Percentiles rank a stretch among this genome's conserved stretches.
Conservation (phyloP, 192 early-diverging fungal genomes). For the Linnemannia zychae region DNA sequence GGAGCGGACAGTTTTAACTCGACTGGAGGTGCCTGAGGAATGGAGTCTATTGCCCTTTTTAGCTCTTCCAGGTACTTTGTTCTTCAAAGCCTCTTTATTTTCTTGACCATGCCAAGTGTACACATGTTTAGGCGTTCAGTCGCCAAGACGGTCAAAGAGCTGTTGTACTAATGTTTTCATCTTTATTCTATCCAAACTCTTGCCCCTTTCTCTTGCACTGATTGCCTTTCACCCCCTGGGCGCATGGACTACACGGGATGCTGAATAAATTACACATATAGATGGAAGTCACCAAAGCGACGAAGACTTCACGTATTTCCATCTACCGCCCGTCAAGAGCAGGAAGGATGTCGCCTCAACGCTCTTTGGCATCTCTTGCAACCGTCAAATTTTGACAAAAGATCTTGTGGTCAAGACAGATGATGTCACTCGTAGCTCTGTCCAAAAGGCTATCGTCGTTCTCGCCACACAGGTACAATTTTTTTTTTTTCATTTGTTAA, state of each 20-base stretch:
- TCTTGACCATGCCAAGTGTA: not conserved
- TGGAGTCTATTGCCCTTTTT: conserved; percentile 88
- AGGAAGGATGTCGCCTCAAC: conserved; percentile 74
- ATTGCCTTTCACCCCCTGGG: not conserved
- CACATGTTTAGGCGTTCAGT: not conserved
- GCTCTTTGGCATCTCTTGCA: conserved; percentile 87
- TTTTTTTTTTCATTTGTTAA: too few species aligned
- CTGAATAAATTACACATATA: conserved; percentile 16
- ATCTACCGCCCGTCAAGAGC: conserved; percentile 78
- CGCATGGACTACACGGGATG: not conserved
- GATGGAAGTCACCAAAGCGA: conserved; percentile 85
- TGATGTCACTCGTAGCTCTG: conserved; percentile 83
- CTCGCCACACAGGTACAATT: conserved; percentile 70
- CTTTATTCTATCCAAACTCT: not conserved
- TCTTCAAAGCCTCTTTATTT: not conserved
- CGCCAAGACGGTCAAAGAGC: not conserved
- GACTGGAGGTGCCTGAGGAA: conserved; percentile 78
- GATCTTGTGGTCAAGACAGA: conserved; percentile 77
- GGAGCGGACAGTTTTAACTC: conserved; percentile 34
- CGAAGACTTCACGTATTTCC: conserved; percentile 89
- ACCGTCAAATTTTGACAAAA: conserved; percentile 82
- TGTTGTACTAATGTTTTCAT: not conserved
- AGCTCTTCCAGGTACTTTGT: conserved; percentile 75
- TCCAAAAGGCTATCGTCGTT: conserved; percentile 87
- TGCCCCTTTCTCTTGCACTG: conserved; percentile 10